Base-by-base conservation (phyloP, 352 stramenopile genomes). In the Phytophthora cajani region DNA sequence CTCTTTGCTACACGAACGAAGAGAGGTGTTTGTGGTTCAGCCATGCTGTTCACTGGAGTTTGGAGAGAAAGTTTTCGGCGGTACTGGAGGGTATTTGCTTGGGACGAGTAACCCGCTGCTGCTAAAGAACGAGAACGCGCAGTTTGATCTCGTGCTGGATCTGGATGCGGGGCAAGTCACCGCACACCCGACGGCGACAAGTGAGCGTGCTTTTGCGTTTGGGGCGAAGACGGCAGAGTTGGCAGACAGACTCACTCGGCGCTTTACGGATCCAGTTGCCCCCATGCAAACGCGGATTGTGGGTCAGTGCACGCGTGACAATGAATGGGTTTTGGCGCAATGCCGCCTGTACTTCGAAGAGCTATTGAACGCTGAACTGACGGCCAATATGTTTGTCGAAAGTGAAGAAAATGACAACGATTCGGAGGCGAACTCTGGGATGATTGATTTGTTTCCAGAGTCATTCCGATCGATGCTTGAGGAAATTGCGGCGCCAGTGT, bases 291-390 rank as follows among this genome's bases (percentile, higher is more conserved):
- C 71, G 60, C 59, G 38, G 16, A 62, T 77, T 49, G 42, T 51
- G 36, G 66, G 71, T 12, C 71, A 72, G 40, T 60, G 57, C 69
- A 68, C 53, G 30, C 57, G 60, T 25, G 84, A 94, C 49, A 72
- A 82, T 4, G 79, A 89, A 21, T 94, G 85, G 83, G 64, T 92
- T 0, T 67, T 91, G 5, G 59, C 58, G 1, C 82, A 92, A 61
- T 91, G 89, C 44, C 83, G 84, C 55, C 57, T 55, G 12, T 92
- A 90, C 68, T 91, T 91, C 66, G 81, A 91, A 30, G 71, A 82
- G 14, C 82, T 92, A 40, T 30, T 90, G 17, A 67, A 83, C 12
- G 74, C 81, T 33, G 76, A 77, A 30, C 16, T 77, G 60, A n/a
- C 77, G 69, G 71, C 74, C 61, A 44, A 58, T 52, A 8, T 67